Evolutionary conservation across 371 early-diverging fungal genomes (phyloP).

Genomic region (Nematocida displodere): DNA sequence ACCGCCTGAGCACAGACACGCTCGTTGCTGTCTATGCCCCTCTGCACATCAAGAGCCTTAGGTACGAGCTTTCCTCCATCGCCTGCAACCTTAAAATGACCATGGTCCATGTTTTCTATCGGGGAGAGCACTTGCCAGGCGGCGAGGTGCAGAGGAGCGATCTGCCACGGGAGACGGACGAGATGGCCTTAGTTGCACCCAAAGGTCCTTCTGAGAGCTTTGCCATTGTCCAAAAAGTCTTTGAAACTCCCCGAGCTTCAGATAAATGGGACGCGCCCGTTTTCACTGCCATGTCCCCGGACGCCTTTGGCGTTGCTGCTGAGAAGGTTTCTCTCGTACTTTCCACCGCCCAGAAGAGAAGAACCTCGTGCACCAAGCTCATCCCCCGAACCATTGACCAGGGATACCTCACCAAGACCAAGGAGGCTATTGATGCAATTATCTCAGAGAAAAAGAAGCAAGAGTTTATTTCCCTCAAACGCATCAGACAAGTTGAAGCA

Average conservation of each 20-base stretch:
- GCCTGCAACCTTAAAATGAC: constrained; percentile 8
- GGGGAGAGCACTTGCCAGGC: not conserved
- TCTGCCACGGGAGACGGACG: not conserved
- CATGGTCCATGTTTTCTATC: constrained; percentile 16
- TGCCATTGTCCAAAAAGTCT: constrained; percentile 9
- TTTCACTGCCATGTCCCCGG: not conserved
- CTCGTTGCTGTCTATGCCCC: constrained; percentile 34
- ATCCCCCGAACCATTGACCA: not conserved
- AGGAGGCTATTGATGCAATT: constrained; percentile 21
- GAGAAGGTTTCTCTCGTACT: not conserved
- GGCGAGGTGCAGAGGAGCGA: not conserved
- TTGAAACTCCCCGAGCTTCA: constrained; percentile 12
- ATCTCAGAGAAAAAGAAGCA: constrained; percentile 1
- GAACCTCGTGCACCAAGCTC: constrained; percentile 34
- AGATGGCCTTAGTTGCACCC: not conserved
- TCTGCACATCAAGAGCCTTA: constrained; percentile 46
- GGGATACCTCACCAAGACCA: constrained; percentile 13
- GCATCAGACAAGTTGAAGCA: constrained; percentile 12
- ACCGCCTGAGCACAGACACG: constrained; percentile 7
- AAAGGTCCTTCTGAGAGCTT: not conserved
- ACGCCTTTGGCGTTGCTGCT: not conserved
- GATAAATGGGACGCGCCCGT: constrained; percentile 51
- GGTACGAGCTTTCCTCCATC: constrained; percentile 32
- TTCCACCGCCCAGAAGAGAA: not conserved
- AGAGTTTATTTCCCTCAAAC: constrained; percentile 22